Base-by-base conservation (phyloP, 164 flowering plant genomes). In the Aristolochia fimbriata region DNA sequence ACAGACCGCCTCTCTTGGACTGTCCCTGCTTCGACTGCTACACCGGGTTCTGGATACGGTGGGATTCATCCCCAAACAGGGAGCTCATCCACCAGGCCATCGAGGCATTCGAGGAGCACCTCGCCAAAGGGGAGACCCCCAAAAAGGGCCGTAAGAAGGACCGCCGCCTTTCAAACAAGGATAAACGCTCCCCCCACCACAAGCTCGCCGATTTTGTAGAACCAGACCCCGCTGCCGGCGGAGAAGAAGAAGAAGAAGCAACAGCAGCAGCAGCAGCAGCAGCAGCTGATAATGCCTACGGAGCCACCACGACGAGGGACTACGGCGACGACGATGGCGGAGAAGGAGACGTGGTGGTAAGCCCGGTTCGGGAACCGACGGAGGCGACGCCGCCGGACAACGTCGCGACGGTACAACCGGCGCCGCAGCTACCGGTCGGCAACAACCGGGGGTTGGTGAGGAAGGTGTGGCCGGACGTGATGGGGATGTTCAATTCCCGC, bases 11-110 rank as follows among this genome's bases (percentile, higher is more conserved):
- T 30, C 49, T 52, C 15, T n/a, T n/a, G n/a, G 65, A 41, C 25
- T 87, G 94, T 58, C 90, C 77, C 30, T 87, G 97, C 65, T 89
- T 89, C 62, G 81, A 81, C 47, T 89, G 97, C 62, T 89, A 89
- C 68, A 81, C 77, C 2, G 74, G 75, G 61, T 89, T 72, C 76
- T 89, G 97, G 97, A 63, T 33, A 71, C 47, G 86, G 7, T 89
- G 97, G 97, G 90, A 89, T 67, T 76, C 84, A 2, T 87, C 97
- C 1, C 79, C 88, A 0, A 82, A 83, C 68, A 72, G 84, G 3
- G 87, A 89, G 59, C 87, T 82, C 60, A 85, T 90, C 61, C 84
- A 82, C 66, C 84, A 81, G 30, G 92, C 71, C 25, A 90, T 90
- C 57, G 97, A 87, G 51, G 84, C 85, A 4, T 87, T 82, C 58